These are phyloP conservation scores for Dacryopinax spathularia DNA, from an alignment of 768 basidiomycete genomes.

Conservation along the genomic window DNA sequence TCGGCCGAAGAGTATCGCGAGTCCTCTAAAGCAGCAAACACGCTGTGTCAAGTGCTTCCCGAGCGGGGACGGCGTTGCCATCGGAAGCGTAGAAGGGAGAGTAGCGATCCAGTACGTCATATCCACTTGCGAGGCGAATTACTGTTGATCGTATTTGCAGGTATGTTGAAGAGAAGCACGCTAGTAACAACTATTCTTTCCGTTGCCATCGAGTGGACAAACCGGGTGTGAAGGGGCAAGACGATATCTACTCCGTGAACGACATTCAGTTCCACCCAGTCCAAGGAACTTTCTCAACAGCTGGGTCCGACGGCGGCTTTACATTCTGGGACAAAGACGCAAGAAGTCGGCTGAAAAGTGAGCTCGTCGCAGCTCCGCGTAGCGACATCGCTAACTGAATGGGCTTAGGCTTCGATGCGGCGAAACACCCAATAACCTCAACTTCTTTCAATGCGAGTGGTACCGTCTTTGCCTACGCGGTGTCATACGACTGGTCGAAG, in stretches of 20 bases:
- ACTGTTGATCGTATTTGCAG: not conserved
- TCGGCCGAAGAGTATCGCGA: constrained; percentile 18
- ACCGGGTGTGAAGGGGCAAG: constrained; percentile 46
- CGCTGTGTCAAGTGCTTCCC: constrained; percentile 15
- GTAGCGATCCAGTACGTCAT: constrained; percentile 30
- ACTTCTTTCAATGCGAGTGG: constrained; percentile 14
- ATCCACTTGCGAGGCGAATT: not conserved
- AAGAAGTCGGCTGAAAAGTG: constrained; percentile 27
- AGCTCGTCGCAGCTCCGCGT: not conserved
- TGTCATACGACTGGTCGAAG: constrained; percentile 18
- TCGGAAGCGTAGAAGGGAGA: constrained; percentile 19
- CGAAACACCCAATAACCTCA: constrained; percentile 6
- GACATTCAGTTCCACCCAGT: constrained; percentile 74
- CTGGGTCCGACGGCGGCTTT: constrained; percentile 29
- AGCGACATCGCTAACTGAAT: not conserved
- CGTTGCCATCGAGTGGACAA: constrained; percentile 60
- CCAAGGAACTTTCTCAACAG: constrained; percentile 74
- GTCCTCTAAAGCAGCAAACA: constrained; percentile 28
- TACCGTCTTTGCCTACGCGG: constrained; percentile 15
- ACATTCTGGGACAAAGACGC: constrained; percentile 25
- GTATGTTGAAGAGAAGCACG: not conserved
- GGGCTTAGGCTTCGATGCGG: constrained; percentile 2
- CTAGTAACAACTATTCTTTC: constrained; percentile 59
- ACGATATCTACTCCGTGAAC: constrained; percentile 69
- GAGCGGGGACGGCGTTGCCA: constrained; percentile 8